Evolutionary conservation across 2,329 filamentous ascomycete species (phyloP).

Genomic region (Acrocalymma vagum): DNA sequence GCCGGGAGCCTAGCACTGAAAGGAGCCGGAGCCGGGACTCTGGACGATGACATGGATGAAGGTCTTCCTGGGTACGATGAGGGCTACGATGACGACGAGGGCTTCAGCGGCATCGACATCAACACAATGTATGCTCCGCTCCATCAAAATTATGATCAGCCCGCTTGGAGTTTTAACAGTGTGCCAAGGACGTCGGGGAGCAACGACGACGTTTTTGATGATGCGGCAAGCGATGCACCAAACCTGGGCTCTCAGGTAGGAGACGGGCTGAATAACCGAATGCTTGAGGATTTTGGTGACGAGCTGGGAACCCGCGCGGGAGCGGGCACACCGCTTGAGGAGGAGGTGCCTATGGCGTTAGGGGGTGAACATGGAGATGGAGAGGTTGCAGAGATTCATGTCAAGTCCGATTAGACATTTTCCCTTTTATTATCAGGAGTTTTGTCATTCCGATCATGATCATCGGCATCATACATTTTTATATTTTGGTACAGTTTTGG

Average conservation of each 20-base stretch:
- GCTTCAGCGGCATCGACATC: conserved; percentile 22
- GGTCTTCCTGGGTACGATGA: conserved; percentile 27
- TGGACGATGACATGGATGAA: conserved; percentile 31
- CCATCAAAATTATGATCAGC: conserved; percentile 11
- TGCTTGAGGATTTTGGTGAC: conserved; percentile 43
- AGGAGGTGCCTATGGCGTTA: conserved; percentile 17
- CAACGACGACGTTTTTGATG: conserved; percentile 21
- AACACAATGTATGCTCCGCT: conserved; percentile 18
- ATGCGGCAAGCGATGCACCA: conserved; percentile 30
- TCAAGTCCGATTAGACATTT: conserved; percentile 15
- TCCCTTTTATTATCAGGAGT: too few species aligned
- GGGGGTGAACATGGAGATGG: conserved; percentile 24
- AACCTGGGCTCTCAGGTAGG: conserved; percentile 27
- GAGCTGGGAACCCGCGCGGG: conserved; percentile 17
- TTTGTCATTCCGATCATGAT: too few species aligned
- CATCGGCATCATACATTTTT: too few species aligned
- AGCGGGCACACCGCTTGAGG: conserved; percentile 29
- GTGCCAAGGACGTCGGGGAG: conserved; percentile 9
- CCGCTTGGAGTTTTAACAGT: conserved; percentile 33
- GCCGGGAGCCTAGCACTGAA: conserved; percentile 42
- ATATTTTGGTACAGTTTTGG: too few species aligned
- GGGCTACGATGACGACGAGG: conserved; percentile 32
- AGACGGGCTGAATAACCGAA: conserved; percentile 23
- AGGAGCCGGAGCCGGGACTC: conserved; percentile 44
- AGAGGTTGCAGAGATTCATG: conserved; percentile 31